Evolutionary conservation across 2,329 filamentous ascomycete species (phyloP).

Genomic region (Colletotrichum agaves): DNA sequence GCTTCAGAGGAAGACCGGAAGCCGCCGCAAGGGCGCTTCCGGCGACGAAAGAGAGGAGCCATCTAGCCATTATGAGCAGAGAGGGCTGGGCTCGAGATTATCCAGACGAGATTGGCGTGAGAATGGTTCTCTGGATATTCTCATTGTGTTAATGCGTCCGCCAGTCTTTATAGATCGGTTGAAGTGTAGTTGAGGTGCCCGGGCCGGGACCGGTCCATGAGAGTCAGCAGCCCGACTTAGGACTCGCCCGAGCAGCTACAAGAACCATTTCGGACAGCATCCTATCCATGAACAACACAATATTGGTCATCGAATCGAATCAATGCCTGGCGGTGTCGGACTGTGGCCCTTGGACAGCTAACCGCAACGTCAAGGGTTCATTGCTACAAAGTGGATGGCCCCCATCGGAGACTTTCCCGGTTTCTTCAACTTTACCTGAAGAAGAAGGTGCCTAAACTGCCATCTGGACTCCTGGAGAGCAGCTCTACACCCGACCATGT

Average conservation of each 20-base stretch:
- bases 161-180: slow-evolving; percentile 23
- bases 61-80: slow-evolving; percentile 31
- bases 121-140: slow-evolving; percentile 5
- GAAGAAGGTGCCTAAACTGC: slow-evolving; percentile 23
- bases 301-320: slow-evolving; percentile 25
- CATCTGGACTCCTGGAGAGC: not conserved
- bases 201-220: not conserved
- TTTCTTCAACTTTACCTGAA: slow-evolving; percentile 14
- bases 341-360: not conserved
- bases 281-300: slow-evolving; percentile 23
- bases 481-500: slow-evolving; percentile 17
- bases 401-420: slow-evolving; percentile 23
- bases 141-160: not conserved
- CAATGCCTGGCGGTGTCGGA: slow-evolving; percentile 15
- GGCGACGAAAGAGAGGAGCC: slow-evolving; percentile 33
- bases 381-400: not conserved
- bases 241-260: not conserved
- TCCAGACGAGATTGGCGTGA: slow-evolving; percentile 22
- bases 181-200: not conserved
- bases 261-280: not conserved
- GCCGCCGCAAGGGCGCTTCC: slow-evolving; percentile 35
- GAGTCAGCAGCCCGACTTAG: not conserved
- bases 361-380: slow-evolving; percentile 19
- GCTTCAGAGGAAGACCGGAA: slow-evolving; percentile 43
- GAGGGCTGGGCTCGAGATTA: not conserved